These are phyloP conservation scores for Trypanosomatidae sp. DNA, from an alignment of 208 protist genomes.

Conservation along the genomic window DNA sequence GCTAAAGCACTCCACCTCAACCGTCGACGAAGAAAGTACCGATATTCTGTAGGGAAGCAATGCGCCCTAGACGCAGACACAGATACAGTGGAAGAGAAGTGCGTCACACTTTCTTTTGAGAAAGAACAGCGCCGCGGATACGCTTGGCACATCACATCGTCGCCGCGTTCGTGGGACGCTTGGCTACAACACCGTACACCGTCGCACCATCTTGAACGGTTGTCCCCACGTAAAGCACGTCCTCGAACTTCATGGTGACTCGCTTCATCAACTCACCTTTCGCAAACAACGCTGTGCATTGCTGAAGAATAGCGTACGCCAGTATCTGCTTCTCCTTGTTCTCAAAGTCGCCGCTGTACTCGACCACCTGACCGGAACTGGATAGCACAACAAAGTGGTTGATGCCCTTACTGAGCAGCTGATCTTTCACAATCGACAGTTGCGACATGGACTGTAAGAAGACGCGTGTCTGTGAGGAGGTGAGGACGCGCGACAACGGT, in stretches of 20 bases:
- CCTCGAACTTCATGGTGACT: constrained; percentile 75
- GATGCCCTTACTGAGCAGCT: constrained; percentile 76
- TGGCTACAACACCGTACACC: constrained; percentile 69
- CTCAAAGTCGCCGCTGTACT: constrained; percentile 80
- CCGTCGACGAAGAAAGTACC: not conserved
- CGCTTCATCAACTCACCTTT: constrained; percentile 65
- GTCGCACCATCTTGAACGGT: constrained; percentile 37
- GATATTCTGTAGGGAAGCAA: not conserved
- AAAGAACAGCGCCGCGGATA: not conserved
- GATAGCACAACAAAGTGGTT: constrained; percentile 86
- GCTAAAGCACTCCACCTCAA: not conserved
- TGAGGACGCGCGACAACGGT: too few relatives aligned
- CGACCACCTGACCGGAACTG: constrained; percentile 59
- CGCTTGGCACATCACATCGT: constrained; percentile 11
- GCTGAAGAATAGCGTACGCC: constrained; percentile 76
- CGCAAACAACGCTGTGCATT: constrained; percentile 47
- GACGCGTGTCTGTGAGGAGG: not conserved
- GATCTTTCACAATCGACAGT: constrained; percentile 75
- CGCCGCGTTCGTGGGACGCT: constrained; percentile 33
- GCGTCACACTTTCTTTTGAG: not conserved
- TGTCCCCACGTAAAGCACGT: constrained; percentile 79
- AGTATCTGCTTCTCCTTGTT: constrained; percentile 62
- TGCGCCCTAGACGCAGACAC: not conserved
- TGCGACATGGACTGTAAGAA: constrained; percentile 43
- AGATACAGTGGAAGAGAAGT: not conserved